These are phyloP conservation scores for Daldinia concentrica DNA, from an alignment of 495 filamentous ascomycete genomes.

Conservation along the genomic window DNA sequence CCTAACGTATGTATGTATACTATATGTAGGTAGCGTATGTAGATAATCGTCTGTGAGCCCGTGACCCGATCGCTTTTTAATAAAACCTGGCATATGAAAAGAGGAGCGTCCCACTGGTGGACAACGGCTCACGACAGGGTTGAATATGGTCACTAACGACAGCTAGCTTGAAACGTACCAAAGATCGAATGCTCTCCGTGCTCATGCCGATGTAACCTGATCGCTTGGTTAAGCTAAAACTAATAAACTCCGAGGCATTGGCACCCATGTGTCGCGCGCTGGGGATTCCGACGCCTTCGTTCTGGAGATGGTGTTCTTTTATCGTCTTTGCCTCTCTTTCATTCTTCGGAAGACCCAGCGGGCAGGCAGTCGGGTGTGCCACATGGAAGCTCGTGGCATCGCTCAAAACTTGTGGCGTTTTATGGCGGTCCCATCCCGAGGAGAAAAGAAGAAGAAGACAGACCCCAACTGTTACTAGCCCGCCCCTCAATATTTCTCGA, in stretches of 20 bases:
- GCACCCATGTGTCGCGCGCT: conserved; percentile 37
- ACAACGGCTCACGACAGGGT: conserved; percentile 43
- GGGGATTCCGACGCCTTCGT: conserved; percentile 25
- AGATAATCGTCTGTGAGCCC: conserved; percentile 35
- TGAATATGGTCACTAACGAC: conserved; percentile 41
- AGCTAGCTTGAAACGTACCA: conserved; percentile 46
- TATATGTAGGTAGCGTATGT: background rate
- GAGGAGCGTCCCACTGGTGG: conserved; percentile 41
- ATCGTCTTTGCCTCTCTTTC: background rate
- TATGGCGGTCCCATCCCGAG: conserved; percentile 25
- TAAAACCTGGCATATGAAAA: conserved; percentile 48
- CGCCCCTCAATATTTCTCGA: conserved; percentile 42
- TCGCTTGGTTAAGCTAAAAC: conserved; percentile 42
- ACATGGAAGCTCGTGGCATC: conserved; percentile 33
- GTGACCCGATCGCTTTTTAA: conserved; percentile 43
- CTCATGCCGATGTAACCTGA: conserved; percentile 46
- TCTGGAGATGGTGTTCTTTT: conserved; percentile 12
- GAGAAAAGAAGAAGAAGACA: conserved; percentile 6
- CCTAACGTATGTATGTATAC: background rate
- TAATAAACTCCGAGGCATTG: conserved; percentile 43
- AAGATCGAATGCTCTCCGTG: conserved; percentile 44
- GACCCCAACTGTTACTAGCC: conserved; percentile 21
- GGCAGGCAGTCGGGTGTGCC: conserved; percentile 20
- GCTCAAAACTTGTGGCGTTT: conserved; percentile 34
- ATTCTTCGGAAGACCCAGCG: conserved; percentile 8